Conservation (phyloP, 1,284 basidiomycete genomes). For the Irpex sp. region DNA sequence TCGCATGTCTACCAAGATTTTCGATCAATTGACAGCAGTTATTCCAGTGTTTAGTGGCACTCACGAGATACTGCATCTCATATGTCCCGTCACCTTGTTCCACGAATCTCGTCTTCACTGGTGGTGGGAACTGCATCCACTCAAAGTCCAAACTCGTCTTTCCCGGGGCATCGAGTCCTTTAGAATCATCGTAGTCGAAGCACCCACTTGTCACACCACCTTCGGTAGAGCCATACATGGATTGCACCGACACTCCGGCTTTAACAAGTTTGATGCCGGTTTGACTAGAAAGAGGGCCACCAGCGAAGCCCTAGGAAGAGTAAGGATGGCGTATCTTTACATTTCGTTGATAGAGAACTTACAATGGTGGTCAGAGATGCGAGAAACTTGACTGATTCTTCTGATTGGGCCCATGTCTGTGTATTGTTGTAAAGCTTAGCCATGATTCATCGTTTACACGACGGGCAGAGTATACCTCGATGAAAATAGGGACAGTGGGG, state of each 20-base stretch:
- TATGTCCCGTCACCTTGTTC: conserved; percentile 37
- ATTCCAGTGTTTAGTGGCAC: conserved; percentile 8
- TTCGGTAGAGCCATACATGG: conserved; percentile 21
- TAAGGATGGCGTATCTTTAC: no score
- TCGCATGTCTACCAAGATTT: conserved; percentile 11
- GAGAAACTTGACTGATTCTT: conserved; percentile 16
- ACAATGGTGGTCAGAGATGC: conserved; percentile 13
- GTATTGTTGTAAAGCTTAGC: background rate
- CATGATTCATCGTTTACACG: background rate
- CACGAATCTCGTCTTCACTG: conserved; percentile 27
- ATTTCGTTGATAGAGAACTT: background rate
- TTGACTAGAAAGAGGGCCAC: conserved; percentile 25
- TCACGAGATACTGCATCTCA: conserved; percentile 35
- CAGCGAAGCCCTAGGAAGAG: conserved; percentile 20
- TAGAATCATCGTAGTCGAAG: conserved; percentile 10
- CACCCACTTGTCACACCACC: conserved; percentile 10
- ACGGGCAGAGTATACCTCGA: conserved; percentile 12
- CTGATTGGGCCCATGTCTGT: conserved; percentile 18
- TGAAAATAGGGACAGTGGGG: conserved; percentile 13
- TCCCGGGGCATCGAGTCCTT: background rate
- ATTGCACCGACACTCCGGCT: conserved; percentile 21
- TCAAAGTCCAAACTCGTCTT: conserved; percentile 24
- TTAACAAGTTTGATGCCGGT: conserved; percentile 24
- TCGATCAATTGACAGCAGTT: background rate
- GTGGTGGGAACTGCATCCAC: conserved; percentile 23